These are phyloP conservation scores for Thermomucor indicae-seudaticae DNA, from an alignment of 371 early-diverging fungal species.

Conservation along the genomic window DNA sequence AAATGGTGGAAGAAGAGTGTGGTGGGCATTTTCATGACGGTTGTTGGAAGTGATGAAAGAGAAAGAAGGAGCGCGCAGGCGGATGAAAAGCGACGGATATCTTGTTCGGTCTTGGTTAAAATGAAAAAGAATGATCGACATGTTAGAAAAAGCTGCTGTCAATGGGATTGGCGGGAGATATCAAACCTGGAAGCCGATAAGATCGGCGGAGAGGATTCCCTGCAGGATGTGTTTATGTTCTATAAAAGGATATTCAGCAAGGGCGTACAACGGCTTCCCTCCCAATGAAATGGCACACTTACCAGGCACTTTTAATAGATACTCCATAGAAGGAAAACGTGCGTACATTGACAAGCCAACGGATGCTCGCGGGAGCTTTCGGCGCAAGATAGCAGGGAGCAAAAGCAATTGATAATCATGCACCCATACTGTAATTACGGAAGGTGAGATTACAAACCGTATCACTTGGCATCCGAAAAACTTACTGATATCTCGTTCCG, in stretches of 20 bases:
- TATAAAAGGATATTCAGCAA: not conserved
- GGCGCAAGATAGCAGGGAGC: slow-evolving; percentile 84
- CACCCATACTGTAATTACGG: slow-evolving; percentile 77
- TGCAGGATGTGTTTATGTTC: slow-evolving; percentile 8
- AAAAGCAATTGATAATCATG: slow-evolving; percentile 98
- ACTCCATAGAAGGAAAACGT: slow-evolving; percentile 74
- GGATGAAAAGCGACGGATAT: not conserved
- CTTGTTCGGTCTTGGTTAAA: not conserved
- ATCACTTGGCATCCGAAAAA: slow-evolving; percentile 8
- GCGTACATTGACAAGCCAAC: slow-evolving; percentile 97
- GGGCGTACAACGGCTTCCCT: not conserved
- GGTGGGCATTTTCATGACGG: not conserved
- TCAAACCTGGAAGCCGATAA: slow-evolving; percentile 13
- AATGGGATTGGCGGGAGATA: too few relatives aligned
- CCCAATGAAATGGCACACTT: not conserved
- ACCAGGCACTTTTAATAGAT: not conserved
- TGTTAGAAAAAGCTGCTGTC: slow-evolving; percentile 1
- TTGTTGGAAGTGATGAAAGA: not conserved
- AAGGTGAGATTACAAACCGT: slow-evolving; percentile 2
- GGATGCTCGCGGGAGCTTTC: slow-evolving; percentile 68
- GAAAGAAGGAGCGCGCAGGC: not conserved
- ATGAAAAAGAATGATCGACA: slow-evolving; percentile 1
- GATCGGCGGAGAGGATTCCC: slow-evolving; percentile 9
- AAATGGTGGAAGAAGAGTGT: not conserved
- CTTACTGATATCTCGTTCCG: slow-evolving; percentile 81